These are phyloP conservation scores for Melampsora larici-populina DNA, from an alignment of 1,284 basidiomycete genomes.

Conservation along the genomic window DNA sequence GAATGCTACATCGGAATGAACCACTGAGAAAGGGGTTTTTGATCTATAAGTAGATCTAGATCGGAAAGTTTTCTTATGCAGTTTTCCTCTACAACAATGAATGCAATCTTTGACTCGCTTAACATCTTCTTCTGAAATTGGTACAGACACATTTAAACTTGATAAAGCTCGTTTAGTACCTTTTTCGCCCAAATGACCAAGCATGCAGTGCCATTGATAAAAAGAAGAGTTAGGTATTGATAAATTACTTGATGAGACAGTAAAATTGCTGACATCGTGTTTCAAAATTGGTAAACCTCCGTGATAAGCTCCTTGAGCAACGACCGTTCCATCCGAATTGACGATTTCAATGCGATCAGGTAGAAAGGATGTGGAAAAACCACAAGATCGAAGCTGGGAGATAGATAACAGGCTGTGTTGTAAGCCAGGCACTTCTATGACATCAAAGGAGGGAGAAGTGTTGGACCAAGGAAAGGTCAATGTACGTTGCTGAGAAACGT, in stretches of 20 bases:
- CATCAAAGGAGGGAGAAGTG: not conserved
- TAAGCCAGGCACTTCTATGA: not conserved
- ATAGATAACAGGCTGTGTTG: not conserved
- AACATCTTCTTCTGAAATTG: not conserved
- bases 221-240: not conserved
- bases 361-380: too few relatives aligned
- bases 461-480: not conserved
- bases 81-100: not conserved
- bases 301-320: too few relatives aligned
- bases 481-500: too few relatives aligned
- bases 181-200: not conserved
- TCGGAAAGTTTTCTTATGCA: not conserved
- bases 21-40: not conserved
- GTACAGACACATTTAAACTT: not conserved
- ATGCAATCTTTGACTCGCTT: not conserved
- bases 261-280: too few relatives aligned
- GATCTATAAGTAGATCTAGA: not conserved
- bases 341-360: too few relatives aligned
- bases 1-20: constrained; percentile 19
- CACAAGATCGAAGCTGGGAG: too few relatives aligned
- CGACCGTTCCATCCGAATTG: too few relatives aligned
- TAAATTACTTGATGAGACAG: too few relatives aligned
- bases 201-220: not conserved
- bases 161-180: not conserved
- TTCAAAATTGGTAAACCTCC: too few relatives aligned